phyloP scores from a whole-genome alignment of 352 stramenopile genomes.

The Globisporangium barbulae region DNA sequence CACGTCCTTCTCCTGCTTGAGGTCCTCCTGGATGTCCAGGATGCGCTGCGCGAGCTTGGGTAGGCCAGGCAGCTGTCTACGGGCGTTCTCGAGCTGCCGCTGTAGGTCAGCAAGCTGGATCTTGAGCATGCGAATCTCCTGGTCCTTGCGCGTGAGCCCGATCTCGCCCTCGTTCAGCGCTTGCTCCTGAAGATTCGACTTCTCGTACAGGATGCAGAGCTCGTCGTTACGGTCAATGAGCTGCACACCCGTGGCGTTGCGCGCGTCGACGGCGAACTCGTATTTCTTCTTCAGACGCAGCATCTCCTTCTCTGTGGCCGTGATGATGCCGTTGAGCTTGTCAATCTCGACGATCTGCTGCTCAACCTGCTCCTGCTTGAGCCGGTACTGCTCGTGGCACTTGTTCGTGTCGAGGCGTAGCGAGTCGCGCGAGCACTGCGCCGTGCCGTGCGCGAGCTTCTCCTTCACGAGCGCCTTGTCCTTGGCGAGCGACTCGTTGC shows the following conservation, averaged over 20 bases:
- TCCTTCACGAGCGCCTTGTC: conserved; percentile 93
- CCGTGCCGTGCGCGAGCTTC: conserved; percentile 74
- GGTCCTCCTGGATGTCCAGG: conserved; percentile 71
- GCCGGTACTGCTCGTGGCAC: conserved; percentile 82
- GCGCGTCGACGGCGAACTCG: conserved; percentile 83
- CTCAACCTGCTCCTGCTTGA: conserved; percentile 91
- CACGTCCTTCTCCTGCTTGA: conserved; percentile 82
- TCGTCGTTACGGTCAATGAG: conserved; percentile 95
- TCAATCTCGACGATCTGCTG: conserved; percentile 96
- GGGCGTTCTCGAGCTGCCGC: conserved; percentile 68
- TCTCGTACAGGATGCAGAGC: conserved; percentile 94
- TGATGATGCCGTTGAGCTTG: conserved; percentile 94
- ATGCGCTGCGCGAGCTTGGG: conserved; percentile 82
- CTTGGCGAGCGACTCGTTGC: conserved; percentile 91
- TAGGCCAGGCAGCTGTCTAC: conserved; percentile 70
- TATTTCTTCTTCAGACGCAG: conserved; percentile 92
- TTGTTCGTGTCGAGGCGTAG: conserved; percentile 91
- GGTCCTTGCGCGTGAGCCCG: conserved; percentile 76
- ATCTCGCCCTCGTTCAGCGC: conserved; percentile 80
- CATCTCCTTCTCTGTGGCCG: conserved; percentile 88
- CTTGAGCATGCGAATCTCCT: conserved; percentile 75
- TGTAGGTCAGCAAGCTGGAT: conserved; percentile 72
- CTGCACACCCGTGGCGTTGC: conserved; percentile 89
- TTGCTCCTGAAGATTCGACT: conserved; percentile 88
- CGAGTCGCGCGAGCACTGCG: conserved; percentile 87